Base-by-base conservation (phyloP, 148 eudicot species). In the Beta vulgaris region DNA sequence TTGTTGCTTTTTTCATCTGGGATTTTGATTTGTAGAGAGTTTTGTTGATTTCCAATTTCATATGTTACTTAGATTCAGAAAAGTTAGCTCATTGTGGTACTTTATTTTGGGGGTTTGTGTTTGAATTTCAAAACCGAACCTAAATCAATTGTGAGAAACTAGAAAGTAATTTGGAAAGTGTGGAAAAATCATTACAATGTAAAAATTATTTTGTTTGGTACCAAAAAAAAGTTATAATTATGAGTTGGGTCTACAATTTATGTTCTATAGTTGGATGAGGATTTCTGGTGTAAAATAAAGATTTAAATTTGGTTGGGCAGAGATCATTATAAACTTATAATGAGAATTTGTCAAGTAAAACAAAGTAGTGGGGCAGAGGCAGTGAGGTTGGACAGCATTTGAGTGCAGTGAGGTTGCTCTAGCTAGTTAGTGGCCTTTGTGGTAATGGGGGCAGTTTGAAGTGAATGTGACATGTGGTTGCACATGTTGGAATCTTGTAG, bases 391-490 rank as follows among this genome's bases (percentile, higher is more conserved):
- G n/a, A n/a, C n/a, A 21, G 57, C 57, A 51, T 51, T 51, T 51
- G 68, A 37, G n/a, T 37, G 44, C 44, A 54, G 23, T 54, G 18
- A 49, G 74, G 44, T 35, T 53, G 35, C 26, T 53, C 19, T 71
- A 23, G 32, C 39, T 49, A 10, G 7, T 70, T 1, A 34, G 25
- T n/a, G 40, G 60, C 61, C 21, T 1, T 43, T 40, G 34, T 42
- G 51, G 8, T 14, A 10, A 51, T 46, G 3, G 19, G 73, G 28
- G 23, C 18, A 12, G 43, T 63, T 67, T 65, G 32, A 65, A 15
- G 48, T 53, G 72, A 65, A 65, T 65, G 72, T 26, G 61, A 64
- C 60, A 62, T 57, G 48, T 58, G n/a, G 15, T 13, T 69, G 59
- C 21, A 25, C 34, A 67, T 71, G 44, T 49, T 48, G 70, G 43